Conservation (phyloP, 129 eudicot species). For the Solidago caesia region DNA sequence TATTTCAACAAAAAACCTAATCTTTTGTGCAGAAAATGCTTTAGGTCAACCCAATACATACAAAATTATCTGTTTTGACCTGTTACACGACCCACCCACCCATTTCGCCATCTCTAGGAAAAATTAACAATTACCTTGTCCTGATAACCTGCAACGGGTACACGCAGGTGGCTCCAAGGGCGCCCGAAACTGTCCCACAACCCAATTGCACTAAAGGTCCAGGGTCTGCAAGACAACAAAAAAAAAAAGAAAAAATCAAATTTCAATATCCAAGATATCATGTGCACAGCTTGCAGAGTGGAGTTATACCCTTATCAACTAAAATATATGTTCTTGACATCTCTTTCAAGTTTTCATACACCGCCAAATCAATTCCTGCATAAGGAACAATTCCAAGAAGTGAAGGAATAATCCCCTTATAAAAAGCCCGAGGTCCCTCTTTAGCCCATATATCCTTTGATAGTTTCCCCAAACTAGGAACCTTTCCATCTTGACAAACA, state of each 20-base stretch:
- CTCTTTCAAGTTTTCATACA: constrained; percentile 83
- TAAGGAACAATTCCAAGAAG: constrained; percentile 95
- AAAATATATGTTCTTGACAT: constrained; percentile 65
- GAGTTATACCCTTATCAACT: constrained; percentile 60
- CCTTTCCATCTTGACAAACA: constrained; percentile 63
- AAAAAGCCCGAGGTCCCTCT: constrained; percentile 91
- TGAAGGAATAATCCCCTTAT: constrained; percentile 82
- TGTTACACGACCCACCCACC: neutral
- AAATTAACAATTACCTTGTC: constrained; percentile 60
- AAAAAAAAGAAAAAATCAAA: neutral
- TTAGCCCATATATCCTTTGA: constrained; percentile 80
- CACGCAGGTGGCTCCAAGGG: constrained; percentile 96
- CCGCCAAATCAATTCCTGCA: constrained; percentile 94
- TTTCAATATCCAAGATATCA: neutral
- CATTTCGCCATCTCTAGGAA: constrained; percentile 2
- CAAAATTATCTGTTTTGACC: neutral
- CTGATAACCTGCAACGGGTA: constrained; percentile 96
- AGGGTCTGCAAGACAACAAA: constrained; percentile 48
- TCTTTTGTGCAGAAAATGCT: neutral
- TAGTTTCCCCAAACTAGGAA: constrained; percentile 65
- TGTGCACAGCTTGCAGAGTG: neutral
- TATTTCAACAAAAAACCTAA: neutral
- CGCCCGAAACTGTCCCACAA: constrained; percentile 92
- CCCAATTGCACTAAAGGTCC: constrained; percentile 90
- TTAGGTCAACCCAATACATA: neutral